These are phyloP conservation scores for Diaporthe sp. DNA, from an alignment of 2,329 filamentous ascomycete species.

Conservation along the genomic window DNA sequence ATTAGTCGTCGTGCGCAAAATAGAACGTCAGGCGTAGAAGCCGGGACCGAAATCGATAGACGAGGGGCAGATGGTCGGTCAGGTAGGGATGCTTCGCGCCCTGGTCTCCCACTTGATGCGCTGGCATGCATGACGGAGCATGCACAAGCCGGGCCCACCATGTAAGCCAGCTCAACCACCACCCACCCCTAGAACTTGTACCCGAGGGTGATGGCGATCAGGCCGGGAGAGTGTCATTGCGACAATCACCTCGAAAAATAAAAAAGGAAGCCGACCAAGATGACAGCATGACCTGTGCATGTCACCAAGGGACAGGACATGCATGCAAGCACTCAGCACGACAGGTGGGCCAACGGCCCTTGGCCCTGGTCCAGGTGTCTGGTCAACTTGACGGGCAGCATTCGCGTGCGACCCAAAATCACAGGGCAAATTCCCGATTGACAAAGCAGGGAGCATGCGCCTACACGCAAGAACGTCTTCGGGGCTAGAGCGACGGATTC, in stretches of 20 bases:
- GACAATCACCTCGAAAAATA: slow-evolving; percentile 29
- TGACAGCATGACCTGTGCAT: slow-evolving; percentile 26
- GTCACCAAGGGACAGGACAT: slow-evolving; percentile 22
- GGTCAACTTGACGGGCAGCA: slow-evolving; percentile 30
- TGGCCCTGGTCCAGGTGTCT: slow-evolving; percentile 20
- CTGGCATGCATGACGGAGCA: slow-evolving; percentile 70
- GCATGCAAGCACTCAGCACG: slow-evolving; percentile 28
- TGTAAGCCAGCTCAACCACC: slow-evolving; percentile 55
- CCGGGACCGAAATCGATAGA: slow-evolving; percentile 32
- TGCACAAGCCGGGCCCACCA: slow-evolving; percentile 62
- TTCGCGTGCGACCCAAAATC: slow-evolving; percentile 16
- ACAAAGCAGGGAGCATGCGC: slow-evolving; percentile 8
- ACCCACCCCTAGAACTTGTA: slow-evolving; percentile 39
- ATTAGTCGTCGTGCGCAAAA: slow-evolving; percentile 49
- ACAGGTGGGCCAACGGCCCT: slow-evolving; percentile 28
- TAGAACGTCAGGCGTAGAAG: slow-evolving; percentile 48
- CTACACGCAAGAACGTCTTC: background rate
- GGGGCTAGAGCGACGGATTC: slow-evolving; percentile 15
- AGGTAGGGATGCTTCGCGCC: slow-evolving; percentile 48
- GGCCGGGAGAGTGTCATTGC: slow-evolving; percentile 16
- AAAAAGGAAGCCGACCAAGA: slow-evolving; percentile 25
- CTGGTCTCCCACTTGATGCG: slow-evolving; percentile 60
- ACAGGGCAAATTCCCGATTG: slow-evolving; percentile 13
- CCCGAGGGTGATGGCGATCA: slow-evolving; percentile 35
- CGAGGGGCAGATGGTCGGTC: slow-evolving; percentile 40